These are phyloP conservation scores for Podosphaera xanthii DNA, from an alignment of 2,329 filamentous ascomycete species.

Conservation along the genomic window DNA sequence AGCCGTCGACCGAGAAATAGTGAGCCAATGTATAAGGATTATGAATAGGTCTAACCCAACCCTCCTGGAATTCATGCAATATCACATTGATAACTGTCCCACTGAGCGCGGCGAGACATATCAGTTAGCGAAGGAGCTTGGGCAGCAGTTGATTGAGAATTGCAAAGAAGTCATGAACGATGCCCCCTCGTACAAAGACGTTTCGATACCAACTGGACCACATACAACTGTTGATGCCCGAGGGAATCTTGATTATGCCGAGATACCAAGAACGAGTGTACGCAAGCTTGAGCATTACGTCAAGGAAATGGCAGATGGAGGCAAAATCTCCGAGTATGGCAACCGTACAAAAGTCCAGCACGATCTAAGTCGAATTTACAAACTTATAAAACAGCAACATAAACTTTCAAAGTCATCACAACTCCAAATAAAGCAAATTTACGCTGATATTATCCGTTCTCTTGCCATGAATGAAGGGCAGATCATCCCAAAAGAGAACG, in stretches of 20 bases:
- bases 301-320: conserved; percentile 92
- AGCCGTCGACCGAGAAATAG: conserved; percentile 88
- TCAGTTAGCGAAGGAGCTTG: conserved; percentile 87
- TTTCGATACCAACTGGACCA: conserved; percentile 74
- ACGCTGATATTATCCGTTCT: conserved; percentile 82
- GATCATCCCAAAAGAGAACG: conserved; percentile 74
- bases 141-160: conserved; percentile 85
- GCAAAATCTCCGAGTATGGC: conserved; percentile 95
- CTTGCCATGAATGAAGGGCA: conserved; percentile 96
- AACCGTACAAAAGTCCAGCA: conserved; percentile 97
- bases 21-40: conserved; percentile 93
- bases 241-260: conserved; percentile 80
- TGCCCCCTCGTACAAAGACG: conserved; percentile 87
- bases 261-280: conserved; percentile 67
- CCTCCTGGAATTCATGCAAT: conserved; percentile 96
- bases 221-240: conserved; percentile 80
- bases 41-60: conserved; percentile 98
- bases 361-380: conserved; percentile 85
- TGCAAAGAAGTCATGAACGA: conserved; percentile 76
- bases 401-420: conserved; percentile 92
- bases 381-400: conserved; percentile 94
- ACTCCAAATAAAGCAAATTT: conserved; percentile 85
- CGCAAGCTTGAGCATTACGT: conserved; percentile 97
- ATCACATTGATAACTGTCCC: conserved; percentile 97
- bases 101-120: conserved; percentile 94